Evolutionary conservation across 2,329 filamentous ascomycete species (phyloP).

Genomic region (Mycosphaerella sp.): DNA sequence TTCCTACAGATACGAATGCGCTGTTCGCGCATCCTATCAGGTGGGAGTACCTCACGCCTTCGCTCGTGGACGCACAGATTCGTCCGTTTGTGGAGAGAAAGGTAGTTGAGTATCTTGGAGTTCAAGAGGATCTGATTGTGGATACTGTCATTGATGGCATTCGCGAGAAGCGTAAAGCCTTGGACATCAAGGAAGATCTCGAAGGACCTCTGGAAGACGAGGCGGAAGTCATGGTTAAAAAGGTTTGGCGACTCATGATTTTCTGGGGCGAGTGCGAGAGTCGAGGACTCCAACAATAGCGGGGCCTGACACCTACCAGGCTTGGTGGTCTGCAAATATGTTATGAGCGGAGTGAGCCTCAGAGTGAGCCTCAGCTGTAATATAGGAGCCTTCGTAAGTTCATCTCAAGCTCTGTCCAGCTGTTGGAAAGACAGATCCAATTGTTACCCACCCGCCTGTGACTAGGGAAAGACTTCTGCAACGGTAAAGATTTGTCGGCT

Average conservation of each 20-base stretch:
- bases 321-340: background rate
- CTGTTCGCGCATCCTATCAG: conserved; percentile 90
- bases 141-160: conserved; percentile 88
- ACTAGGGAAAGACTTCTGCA: background rate
- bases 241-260: conserved; percentile 60
- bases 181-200: conserved; percentile 72
- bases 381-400: no score
- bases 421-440: no score
- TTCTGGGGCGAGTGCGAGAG: conserved; percentile 22
- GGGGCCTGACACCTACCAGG: no score
- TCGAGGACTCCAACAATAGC: conserved; percentile 7
- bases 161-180: conserved; percentile 59
- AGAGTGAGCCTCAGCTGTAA: background rate
- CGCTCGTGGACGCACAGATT: conserved; percentile 75
- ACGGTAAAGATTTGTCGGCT: background rate
- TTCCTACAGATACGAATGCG: conserved; percentile 76
- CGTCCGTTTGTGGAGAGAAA: conserved; percentile 97
- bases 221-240: conserved; percentile 87
- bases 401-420: no score
- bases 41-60: conserved; percentile 84
- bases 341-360: background rate
- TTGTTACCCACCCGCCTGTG: no score
- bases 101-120: conserved; percentile 90
- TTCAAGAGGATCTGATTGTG: conserved; percentile 92
- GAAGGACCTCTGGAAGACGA: conserved; percentile 92